Conservation (phyloP, 2,329 filamentous ascomycete genomes). For the Didymella sp. region DNA sequence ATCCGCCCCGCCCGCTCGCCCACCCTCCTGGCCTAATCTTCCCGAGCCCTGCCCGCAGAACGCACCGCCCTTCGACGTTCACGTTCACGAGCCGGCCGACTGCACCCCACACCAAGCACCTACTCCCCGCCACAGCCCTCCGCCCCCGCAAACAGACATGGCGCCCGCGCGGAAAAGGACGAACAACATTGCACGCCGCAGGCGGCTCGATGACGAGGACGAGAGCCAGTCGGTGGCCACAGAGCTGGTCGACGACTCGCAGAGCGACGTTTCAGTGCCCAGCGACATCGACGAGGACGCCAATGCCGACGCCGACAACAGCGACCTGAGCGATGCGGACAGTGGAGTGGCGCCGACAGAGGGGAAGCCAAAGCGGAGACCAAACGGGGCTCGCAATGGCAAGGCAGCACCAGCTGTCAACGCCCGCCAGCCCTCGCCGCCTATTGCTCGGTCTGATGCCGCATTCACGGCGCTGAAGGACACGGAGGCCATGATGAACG, state of each 20-base stretch:
- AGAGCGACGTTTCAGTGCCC: slow-evolving; percentile 66
- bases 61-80: slow-evolving; percentile 18
- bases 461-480: slow-evolving; percentile 58
- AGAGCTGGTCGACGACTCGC: slow-evolving; percentile 65
- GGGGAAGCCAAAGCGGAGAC: slow-evolving; percentile 48
- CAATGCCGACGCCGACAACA: slow-evolving; percentile 63
- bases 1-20: slow-evolving; percentile 25
- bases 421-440: slow-evolving; percentile 43
- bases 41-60: slow-evolving; percentile 32
- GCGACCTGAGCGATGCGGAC: slow-evolving; percentile 63
- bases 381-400: slow-evolving; percentile 48
- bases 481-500: slow-evolving; percentile 68
- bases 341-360: slow-evolving; percentile 44
- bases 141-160: slow-evolving; percentile 41
- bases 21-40: slow-evolving; percentile 21
- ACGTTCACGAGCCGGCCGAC: slow-evolving; percentile 11
- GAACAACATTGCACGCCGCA: slow-evolving; percentile 47
- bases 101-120: slow-evolving; percentile 24
- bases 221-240: slow-evolving; percentile 54
- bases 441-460: slow-evolving; percentile 48
- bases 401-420: slow-evolving; percentile 36
- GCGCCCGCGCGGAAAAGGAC: slow-evolving; percentile 47
- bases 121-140: slow-evolving; percentile 16
- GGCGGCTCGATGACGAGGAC: slow-evolving; percentile 51
- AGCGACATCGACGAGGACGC: slow-evolving; percentile 66